These are phyloP conservation scores for Globisporangium spinosum DNA, from an alignment of 352 stramenopile species.

Conservation along the genomic window DNA sequence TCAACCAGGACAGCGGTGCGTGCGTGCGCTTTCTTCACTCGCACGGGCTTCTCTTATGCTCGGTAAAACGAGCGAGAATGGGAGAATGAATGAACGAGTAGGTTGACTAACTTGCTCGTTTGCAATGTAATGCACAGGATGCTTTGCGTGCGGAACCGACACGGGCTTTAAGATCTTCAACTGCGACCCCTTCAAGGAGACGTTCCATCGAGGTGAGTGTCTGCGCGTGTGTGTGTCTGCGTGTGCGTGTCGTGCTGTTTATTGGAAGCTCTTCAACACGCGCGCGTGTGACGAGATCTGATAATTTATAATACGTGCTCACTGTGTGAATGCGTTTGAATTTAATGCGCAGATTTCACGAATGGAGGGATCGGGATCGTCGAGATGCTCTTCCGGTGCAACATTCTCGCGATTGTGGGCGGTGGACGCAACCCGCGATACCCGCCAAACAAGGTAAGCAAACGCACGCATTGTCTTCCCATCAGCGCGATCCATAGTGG, in stretches of 20 bases:
- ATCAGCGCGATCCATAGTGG: background rate
- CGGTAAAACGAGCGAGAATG: background rate
- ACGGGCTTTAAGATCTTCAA: constrained; percentile 99
- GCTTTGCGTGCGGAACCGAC: constrained; percentile 93
- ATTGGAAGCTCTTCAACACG: background rate
- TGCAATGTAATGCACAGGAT: constrained; percentile 47
- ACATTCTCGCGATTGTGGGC: constrained; percentile 95
- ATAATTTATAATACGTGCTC: background rate
- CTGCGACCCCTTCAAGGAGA: constrained; percentile 96
- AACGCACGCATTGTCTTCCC: background rate
- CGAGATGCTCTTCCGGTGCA: constrained; percentile 99
- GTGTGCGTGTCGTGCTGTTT: background rate
- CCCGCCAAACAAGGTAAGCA: constrained; percentile 92
- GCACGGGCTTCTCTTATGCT: background rate
- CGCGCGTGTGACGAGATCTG: background rate
- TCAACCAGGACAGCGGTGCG: constrained; percentile 93
- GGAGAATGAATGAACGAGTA: background rate
- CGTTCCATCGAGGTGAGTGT: constrained; percentile 88
- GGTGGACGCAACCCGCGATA: constrained; percentile 91
- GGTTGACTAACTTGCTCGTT: background rate
- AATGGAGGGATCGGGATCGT: constrained; percentile 96
- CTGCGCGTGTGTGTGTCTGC: background rate
- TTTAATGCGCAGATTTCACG: constrained; percentile 70
- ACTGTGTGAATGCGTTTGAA: background rate
- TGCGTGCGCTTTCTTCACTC: background rate